Conservation (phyloP, 805 yeast species). For the Torulaspora franciscae region DNA sequence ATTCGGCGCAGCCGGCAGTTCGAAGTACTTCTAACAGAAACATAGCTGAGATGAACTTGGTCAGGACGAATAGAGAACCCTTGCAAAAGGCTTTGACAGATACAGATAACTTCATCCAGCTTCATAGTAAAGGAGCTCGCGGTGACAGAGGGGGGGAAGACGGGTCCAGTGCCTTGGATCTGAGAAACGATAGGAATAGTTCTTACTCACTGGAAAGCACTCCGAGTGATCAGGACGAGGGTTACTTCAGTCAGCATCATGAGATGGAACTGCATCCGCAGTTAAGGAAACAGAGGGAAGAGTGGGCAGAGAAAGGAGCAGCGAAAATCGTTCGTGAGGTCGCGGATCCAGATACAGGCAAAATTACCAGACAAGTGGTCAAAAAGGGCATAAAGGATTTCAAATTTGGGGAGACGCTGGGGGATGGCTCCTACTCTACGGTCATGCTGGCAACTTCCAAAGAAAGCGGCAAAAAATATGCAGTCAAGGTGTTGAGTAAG, state of each 20-base stretch:
- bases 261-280: slow-evolving; percentile 22
- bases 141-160: neutral
- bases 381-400: slow-evolving; percentile 71
- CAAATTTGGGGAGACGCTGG: slow-evolving; percentile 80
- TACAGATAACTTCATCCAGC: slow-evolving; percentile 31
- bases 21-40: slow-evolving; percentile 28
- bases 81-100: slow-evolving; percentile 32
- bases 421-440: slow-evolving; percentile 95
- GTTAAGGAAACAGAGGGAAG: slow-evolving; percentile 34
- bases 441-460: slow-evolving; percentile 85
- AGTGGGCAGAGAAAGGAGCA: slow-evolving; percentile 57
- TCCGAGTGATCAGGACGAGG: slow-evolving; percentile 1
- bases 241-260: slow-evolving; percentile 5
- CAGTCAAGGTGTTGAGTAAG: slow-evolving; percentile 71
- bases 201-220: neutral
- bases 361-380: slow-evolving; percentile 47
- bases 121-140: slow-evolving; percentile 11
- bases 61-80: slow-evolving; percentile 10
- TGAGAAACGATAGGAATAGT: slow-evolving; percentile 4
- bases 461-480: slow-evolving; percentile 64
- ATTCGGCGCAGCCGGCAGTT: slow-evolving; percentile 1
- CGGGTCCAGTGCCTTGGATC: slow-evolving; percentile 1
- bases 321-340: slow-evolving; percentile 48
- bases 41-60: slow-evolving; percentile 14
- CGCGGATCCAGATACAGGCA: slow-evolving; percentile 44